phyloP scores from a whole-genome alignment of 73 alveolate species.

The Paramecium primaurelia region DNA sequence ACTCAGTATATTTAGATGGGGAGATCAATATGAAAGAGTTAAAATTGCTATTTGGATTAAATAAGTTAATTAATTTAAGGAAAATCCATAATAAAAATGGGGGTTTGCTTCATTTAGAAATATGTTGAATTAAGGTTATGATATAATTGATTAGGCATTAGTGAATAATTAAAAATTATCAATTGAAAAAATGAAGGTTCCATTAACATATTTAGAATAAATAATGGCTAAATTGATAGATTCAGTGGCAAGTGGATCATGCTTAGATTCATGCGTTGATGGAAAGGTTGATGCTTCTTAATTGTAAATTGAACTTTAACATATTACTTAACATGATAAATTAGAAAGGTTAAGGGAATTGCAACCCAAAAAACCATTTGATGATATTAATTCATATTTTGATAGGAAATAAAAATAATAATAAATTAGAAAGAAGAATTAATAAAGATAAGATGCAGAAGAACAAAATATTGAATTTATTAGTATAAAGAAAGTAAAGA shows the following conservation, averaged over 20 bases:
- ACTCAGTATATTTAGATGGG: slow-evolving; percentile 34
- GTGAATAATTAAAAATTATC: neutral
- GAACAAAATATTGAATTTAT: neutral
- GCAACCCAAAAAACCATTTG: slow-evolving; percentile 28
- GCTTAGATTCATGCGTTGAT: neutral
- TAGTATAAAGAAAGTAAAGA: neutral
- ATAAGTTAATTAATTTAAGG: neutral
- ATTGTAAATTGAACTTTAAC: neutral
- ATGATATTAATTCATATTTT: neutral
- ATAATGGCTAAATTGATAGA: neutral
- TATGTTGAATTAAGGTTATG: neutral
- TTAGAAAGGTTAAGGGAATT: neutral
- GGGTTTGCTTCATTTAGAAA: neutral
- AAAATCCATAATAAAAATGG: neutral
- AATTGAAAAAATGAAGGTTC: neutral
- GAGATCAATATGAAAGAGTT: slow-evolving; percentile 14
- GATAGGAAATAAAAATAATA: neutral
- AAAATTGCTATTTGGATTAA: neutral
- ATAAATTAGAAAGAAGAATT: neutral
- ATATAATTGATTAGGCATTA: neutral
- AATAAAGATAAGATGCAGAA: neutral
- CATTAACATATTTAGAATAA: slow-evolving; percentile 7
- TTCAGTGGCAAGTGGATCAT: neutral
- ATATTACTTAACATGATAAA: neutral
- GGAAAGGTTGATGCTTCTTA: neutral